Evolutionary conservation across 306 rosid genomes (phyloP), one percentile per base, ranked within the genome.

Genomic region (Corylus americana): DNA sequence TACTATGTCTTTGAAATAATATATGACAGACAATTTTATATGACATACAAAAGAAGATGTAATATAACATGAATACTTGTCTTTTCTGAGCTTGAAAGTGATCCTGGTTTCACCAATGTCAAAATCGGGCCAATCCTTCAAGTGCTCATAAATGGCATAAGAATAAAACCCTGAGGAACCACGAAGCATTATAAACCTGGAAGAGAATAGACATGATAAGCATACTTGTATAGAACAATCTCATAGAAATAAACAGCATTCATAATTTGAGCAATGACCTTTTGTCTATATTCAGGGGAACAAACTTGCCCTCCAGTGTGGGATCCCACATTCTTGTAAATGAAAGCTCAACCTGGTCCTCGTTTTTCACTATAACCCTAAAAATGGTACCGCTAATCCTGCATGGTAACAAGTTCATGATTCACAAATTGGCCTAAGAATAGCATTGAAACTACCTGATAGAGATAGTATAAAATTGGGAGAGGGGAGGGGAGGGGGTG

Each of bases 161-260:
- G 97, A 88, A 91, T 93, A 93, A 87, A 93, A 91, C 77, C 97
- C 97, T 9, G 97, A 88, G 63, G 97, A 89, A 87, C 88, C 91
- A 59, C 91, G 89, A 73, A 91, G 96, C 90, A 93, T 18, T 85
- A 89, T 76, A 73, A 92, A 92, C 89, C 97, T 92, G 95, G 78
- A 80, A 85, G 67, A 62, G 48, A 75, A 70, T 68, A 61, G 42
- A 17, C 49, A 22, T 22, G 25, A 82, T 29, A 70, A 66, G 55
- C 72, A 78, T 86, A 58, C 54, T 75, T 31, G 79, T 20, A 48
- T 63, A 1, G 47, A 80, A 10, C 61, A 71, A 71, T 78, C 47
- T 73, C 68, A 70, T 42, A 61, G 50, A 83, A 57, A 22, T 74
- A 57, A 80, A 73, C 44, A 39, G 69, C 45, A 51, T 57, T 71